These are phyloP conservation scores for Pachysolen tannophilus DNA, from an alignment of 805 yeast genomes.

Conservation along the genomic window DNA sequence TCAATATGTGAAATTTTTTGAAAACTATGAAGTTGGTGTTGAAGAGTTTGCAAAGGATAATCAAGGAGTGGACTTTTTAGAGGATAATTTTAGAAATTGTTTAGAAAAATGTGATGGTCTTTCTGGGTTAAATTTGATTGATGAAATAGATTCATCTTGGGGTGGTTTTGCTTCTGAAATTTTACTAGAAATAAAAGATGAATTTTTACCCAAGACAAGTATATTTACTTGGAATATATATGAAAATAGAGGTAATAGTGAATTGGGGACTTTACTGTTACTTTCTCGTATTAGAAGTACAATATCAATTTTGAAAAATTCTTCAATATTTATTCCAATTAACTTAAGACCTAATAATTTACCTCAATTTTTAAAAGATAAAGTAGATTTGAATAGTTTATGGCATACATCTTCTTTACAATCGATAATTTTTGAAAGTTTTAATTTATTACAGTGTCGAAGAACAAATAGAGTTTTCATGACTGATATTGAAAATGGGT, in stretches of 20 bases:
- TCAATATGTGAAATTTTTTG: slow-evolving; percentile 32
- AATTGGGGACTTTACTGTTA: slow-evolving; percentile 11
- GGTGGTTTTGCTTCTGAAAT: slow-evolving; percentile 59
- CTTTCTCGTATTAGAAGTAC: slow-evolving; percentile 38
- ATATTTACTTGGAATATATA: slow-evolving; percentile 41
- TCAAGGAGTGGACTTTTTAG: slow-evolving; percentile 42
- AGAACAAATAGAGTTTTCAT: slow-evolving; percentile 26
- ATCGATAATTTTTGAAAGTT: slow-evolving; percentile 35
- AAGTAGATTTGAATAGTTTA: slow-evolving; percentile 17
- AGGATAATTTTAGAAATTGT: slow-evolving; percentile 46
- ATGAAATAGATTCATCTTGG: slow-evolving; percentile 80
- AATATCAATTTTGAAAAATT: slow-evolving; percentile 34
- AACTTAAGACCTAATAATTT: slow-evolving; percentile 14
- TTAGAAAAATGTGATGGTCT: slow-evolving; percentile 73
- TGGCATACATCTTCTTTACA: slow-evolving; percentile 39
- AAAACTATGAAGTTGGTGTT: slow-evolving; percentile 45
- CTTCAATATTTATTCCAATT: slow-evolving; percentile 54
- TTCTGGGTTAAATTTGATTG: slow-evolving; percentile 60
- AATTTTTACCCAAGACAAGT: slow-evolving; percentile 45
- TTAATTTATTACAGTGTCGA: slow-evolving; percentile 32
- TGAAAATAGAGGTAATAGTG: slow-evolving; percentile 16
- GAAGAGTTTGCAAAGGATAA: slow-evolving; percentile 42
- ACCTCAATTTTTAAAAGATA: slow-evolving; percentile 11
- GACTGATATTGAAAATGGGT: slow-evolving; percentile 32
- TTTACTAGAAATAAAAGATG: slow-evolving; percentile 57